A percentile compares a stretch with the other conserved stretches of the same genome.
phyloP scores from a whole-genome alignment of 352 stramenopile genomes.

The Phytophthora litchii region DNA sequence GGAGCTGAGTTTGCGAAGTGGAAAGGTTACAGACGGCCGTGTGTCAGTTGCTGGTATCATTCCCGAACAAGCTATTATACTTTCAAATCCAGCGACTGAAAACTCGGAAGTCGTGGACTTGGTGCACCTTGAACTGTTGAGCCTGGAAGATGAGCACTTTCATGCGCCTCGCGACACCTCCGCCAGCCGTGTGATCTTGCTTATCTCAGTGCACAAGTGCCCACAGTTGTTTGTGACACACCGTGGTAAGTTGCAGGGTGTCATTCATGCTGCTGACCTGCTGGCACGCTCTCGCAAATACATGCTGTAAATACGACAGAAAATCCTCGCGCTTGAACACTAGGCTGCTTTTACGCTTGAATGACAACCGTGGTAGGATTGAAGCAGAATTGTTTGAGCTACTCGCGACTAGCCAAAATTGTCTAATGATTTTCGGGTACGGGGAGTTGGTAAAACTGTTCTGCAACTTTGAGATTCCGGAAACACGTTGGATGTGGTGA shows the following conservation, averaged over 20 bases:
- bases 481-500: background rate
- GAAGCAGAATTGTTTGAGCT: background rate
- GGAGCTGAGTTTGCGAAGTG: constrained; percentile 47
- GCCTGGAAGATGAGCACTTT: constrained; percentile 68
- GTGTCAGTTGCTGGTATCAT: constrained; percentile 35
- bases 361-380: constrained; percentile 27
- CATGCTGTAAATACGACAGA: constrained; percentile 42
- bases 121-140: constrained; percentile 60
- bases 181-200: constrained; percentile 75
- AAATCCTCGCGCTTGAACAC: constrained; percentile 18
- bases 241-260: constrained; percentile 70
- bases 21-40: constrained; percentile 8
- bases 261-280: constrained; percentile 74
- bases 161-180: constrained; percentile 72
- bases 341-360: constrained; percentile 11
- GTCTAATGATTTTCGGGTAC: background rate
- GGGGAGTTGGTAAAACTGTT: background rate
- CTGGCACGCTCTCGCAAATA: constrained; percentile 66
- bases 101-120: constrained; percentile 50
- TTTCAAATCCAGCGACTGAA: constrained; percentile 45
- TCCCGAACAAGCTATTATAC: constrained; percentile 30
- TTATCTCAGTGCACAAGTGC: constrained; percentile 82
- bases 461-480: background rate
- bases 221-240: constrained; percentile 77
- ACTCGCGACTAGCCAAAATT: background rate